phyloP scores from a whole-genome alignment of 345 rosid genomes.

The Nasturtium officinale region DNA sequence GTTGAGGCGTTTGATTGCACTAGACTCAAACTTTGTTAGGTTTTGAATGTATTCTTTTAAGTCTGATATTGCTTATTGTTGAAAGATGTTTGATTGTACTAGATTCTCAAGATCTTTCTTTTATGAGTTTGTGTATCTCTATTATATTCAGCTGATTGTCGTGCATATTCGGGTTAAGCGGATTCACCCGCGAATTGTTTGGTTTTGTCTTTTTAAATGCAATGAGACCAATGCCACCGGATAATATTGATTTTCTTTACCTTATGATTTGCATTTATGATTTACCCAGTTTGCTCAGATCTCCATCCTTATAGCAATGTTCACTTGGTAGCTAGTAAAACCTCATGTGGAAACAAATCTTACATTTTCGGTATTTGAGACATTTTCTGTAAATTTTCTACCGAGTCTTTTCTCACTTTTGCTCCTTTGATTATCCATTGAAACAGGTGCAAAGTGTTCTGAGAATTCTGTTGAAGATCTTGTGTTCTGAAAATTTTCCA shows the following conservation, averaged over 20 bases:
- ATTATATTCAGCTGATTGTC: background rate
- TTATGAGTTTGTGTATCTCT: conserved; percentile 5
- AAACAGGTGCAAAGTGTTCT: conserved; percentile 27
- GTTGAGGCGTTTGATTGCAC: conserved; percentile 18
- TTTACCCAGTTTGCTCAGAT: conserved; percentile 20
- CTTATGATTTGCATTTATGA: conserved; percentile 24
- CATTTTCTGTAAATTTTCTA: background rate
- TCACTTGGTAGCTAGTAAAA: background rate
- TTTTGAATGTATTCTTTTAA: background rate
- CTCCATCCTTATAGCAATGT: background rate
- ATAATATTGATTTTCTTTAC: conserved; percentile 3
- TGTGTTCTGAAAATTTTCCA: background rate
- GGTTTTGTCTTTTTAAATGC: background rate
- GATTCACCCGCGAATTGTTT: background rate
- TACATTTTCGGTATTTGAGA: background rate
- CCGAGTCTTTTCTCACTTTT: conserved; percentile 15
- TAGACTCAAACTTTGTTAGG: background rate
- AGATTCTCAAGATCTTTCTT: conserved; percentile 17
- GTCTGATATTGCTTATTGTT: background rate
- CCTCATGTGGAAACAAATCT: conserved; percentile 23
- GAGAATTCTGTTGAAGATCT: conserved; percentile 27
- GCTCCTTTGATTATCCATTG: background rate
- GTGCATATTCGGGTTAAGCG: background rate
- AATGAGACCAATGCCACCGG: conserved; percentile 4
- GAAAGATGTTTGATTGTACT: conserved; percentile 20